Conservation (phyloP, 192 early-diverging fungal species). For the Fimicolochytrium jonesii region DNA sequence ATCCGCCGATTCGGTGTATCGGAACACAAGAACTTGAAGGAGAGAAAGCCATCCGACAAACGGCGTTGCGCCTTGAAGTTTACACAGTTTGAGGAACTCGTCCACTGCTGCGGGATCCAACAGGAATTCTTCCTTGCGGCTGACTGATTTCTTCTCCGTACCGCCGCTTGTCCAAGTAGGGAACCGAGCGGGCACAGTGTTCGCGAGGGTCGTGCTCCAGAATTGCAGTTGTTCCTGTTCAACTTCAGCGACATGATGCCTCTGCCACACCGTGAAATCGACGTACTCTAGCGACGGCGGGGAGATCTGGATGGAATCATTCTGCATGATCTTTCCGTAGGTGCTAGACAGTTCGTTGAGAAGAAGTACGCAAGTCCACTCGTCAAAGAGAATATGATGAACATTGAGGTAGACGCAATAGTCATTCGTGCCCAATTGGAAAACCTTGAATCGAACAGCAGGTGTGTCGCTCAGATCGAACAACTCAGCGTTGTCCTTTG, state of each 20-base stretch:
- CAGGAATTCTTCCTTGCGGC: not conserved
- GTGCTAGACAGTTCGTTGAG: conserved; percentile 3
- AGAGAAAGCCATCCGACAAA: conserved; percentile 8
- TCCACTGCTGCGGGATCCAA: not conserved
- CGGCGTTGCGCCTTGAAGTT: not conserved
- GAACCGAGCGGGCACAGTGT: not conserved
- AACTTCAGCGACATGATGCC: not conserved
- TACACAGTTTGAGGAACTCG: not conserved
- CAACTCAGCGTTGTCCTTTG: not conserved
- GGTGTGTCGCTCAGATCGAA: not conserved
- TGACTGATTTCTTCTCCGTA: not conserved
- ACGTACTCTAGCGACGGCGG: not conserved
- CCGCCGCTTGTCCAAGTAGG: not conserved
- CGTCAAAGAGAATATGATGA: conserved; percentile 9
- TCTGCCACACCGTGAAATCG: conserved; percentile 4
- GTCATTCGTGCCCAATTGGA: not conserved
- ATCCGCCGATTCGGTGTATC: not conserved
- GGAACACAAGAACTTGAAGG: not conserved
- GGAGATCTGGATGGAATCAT: no score
- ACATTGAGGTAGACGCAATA: not conserved
- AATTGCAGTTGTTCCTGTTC: not conserved
- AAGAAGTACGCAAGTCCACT: not conserved
- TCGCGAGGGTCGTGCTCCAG: not conserved
- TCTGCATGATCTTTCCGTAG: not conserved
- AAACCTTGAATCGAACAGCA: not conserved